Evolutionary conservation across 306 rosid species (phyloP), one percentile per base, ranked within the genome.

Genomic region (Dryas drummondii): DNA sequence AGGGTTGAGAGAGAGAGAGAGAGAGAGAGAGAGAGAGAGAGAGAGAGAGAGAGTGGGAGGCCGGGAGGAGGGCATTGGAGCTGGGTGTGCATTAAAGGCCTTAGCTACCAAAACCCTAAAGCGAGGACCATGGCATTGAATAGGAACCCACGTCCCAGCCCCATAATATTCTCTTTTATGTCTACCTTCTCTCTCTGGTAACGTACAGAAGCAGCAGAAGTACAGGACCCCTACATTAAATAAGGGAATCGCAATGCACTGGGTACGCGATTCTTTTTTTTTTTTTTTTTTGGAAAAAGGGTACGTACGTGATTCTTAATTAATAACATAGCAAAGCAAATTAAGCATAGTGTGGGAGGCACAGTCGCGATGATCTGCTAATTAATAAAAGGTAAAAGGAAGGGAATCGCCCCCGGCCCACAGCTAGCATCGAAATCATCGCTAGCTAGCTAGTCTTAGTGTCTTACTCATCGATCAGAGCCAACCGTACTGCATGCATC

Each of bases 21-120:
- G 22, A 22, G 22, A 22, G 22, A 22, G 22, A 22, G 22, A 22
- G 22, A 22, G 22, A 22, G 22, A 22, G 22, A 22, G 22, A 22
- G 22, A 22, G 22, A 22, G 22, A 22, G 22, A 22, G 22, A 16
- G 65, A 32, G 61, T 6, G 44, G 1, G 41, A 27, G 41, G n/a
- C n/a, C n/a, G n/a, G 3, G 6, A 27, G 44, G 27, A 4, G 14
- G 40, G 44, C 65, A 59, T 59, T 59, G 4, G 45, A 2, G 46
- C n/a, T 27, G 66, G 46, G 32, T 48, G 68, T 7, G 68, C 68
- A 63, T 63, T 63, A 1, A 63, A 63, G 42, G 42, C 68, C 14
- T 2, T 45, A 63, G 68, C 68, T 63, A 63, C 50, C 50, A 63
- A 63, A 40, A 63, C 47, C 46, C 45, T 13, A 32, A 17, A n/a